Percentiles rank a stretch among this genome's conserved stretches.
Evolutionary conservation across 1,139 yeast species (phyloP).

Genomic region (Pichia sp.): DNA sequence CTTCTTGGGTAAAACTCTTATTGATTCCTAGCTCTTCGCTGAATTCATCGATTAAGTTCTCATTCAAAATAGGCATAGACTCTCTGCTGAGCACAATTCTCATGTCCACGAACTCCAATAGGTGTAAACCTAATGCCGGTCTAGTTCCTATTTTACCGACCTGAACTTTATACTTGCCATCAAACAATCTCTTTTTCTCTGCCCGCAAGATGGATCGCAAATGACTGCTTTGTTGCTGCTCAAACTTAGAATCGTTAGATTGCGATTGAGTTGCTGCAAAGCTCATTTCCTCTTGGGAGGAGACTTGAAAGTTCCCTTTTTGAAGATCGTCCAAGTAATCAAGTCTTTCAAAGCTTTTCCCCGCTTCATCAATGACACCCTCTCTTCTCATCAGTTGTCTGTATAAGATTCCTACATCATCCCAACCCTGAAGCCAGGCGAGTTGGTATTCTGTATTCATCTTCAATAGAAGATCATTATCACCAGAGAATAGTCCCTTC

Average conservation of each 20-base stretch:
- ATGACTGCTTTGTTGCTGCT: slow-evolving; percentile 13
- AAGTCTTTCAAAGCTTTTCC: slow-evolving; percentile 17
- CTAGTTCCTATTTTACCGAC: slow-evolving; percentile 25
- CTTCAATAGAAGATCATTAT: slow-evolving; percentile 29
- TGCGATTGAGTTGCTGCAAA: not conserved
- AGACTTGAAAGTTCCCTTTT: not conserved
- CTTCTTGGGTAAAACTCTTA: slow-evolving; percentile 8
- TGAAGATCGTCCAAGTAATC: slow-evolving; percentile 19
- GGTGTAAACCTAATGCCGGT: slow-evolving; percentile 27
- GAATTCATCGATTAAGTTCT: slow-evolving; percentile 25
- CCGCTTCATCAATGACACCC: slow-evolving; percentile 14
- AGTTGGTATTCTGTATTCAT: slow-evolving; percentile 59
- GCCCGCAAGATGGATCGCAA: slow-evolving; percentile 18
- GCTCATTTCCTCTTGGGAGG: not conserved
- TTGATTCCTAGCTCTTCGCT: slow-evolving; percentile 27
- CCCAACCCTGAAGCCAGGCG: slow-evolving; percentile 78
- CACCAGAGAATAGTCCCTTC: slow-evolving; percentile 19
- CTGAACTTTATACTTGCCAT: slow-evolving; percentile 20
- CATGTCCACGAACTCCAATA: slow-evolving; percentile 26
- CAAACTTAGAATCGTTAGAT: not conserved
- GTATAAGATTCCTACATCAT: slow-evolving; percentile 27
- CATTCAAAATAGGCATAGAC: slow-evolving; percentile 25
- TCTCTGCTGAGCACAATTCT: slow-evolving; percentile 26
- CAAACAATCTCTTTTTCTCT: slow-evolving; percentile 24
- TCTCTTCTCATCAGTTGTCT: slow-evolving; percentile 21